Evolutionary conservation across 2,329 filamentous ascomycete genomes (phyloP).

Genomic region (Hymenoscyphus occultus): DNA sequence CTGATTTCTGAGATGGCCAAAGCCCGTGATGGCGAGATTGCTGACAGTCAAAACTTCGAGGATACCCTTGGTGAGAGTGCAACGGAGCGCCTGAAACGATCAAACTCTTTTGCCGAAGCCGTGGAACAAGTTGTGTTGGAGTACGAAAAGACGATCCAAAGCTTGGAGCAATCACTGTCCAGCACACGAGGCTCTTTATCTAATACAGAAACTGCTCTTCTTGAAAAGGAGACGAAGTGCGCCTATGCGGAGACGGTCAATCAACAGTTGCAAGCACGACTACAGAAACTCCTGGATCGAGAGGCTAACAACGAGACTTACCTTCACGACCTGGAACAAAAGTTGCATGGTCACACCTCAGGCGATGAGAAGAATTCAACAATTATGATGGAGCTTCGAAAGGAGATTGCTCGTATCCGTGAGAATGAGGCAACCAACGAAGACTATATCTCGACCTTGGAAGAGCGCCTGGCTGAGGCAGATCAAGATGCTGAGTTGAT

Average conservation of each 20-base stretch:
- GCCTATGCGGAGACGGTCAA: conserved; percentile 93
- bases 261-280: conserved; percentile 77
- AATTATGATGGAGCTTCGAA: conserved; percentile 81
- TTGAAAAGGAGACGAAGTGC: conserved; percentile 92
- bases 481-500: conserved; percentile 96
- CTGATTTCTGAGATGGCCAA: conserved; percentile 91
- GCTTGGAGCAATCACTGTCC: conserved; percentile 84
- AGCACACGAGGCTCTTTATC: conserved; percentile 82
- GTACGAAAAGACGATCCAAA: conserved; percentile 98
- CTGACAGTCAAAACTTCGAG: conserved; percentile 56
- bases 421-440: conserved; percentile 90
- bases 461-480: conserved; percentile 90
- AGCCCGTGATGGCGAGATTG: conserved; percentile 67
- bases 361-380: conserved; percentile 91
- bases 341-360: conserved; percentile 83
- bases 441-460: conserved; percentile 95
- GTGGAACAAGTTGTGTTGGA: conserved; percentile 95
- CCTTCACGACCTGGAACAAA: conserved; percentile 84
- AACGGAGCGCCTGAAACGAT: conserved; percentile 85
- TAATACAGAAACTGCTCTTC: conserved; percentile 76
- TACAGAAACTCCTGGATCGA: conserved; percentile 91
- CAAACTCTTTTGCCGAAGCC: conserved; percentile 91
- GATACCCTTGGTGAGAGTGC: conserved; percentile 72
- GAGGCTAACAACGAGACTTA: conserved; percentile 91
- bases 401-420: conserved; percentile 81